Percentiles rank a stretch among this genome's conserved stretches.
Evolutionary conservation across 352 stramenopile species (phyloP).

Genomic region (Phytophthora europaea): DNA sequence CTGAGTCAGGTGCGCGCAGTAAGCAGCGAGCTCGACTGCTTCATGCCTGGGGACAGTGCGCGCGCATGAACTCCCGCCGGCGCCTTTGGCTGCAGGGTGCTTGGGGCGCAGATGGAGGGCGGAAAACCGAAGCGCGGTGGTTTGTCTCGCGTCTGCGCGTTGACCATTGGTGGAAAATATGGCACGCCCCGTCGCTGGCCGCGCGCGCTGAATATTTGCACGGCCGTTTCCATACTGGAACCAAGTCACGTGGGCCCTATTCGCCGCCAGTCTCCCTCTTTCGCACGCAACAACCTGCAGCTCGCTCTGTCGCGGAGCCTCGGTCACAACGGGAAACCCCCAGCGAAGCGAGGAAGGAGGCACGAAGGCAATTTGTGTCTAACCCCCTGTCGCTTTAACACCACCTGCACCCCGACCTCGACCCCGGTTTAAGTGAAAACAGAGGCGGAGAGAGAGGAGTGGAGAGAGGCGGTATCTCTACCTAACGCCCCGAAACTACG

Average conservation of each 20-base stretch:
- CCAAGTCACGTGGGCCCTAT: constrained; percentile 13
- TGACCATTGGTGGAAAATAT: constrained; percentile 28
- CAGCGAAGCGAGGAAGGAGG: constrained; percentile 25
- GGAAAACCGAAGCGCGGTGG: constrained; percentile 26
- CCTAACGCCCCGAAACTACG: background rate
- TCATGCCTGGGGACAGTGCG: background rate
- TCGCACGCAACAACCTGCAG: constrained; percentile 22
- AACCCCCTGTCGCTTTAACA: constrained; percentile 33
- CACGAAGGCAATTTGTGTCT: constrained; percentile 3
- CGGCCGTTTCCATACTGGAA: constrained; percentile 28
- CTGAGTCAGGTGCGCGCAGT: background rate
- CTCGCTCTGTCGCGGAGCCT: constrained; percentile 11
- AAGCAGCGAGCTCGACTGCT: background rate
- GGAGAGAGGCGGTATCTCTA: constrained; percentile 2
- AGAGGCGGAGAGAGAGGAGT: background rate
- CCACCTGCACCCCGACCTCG: background rate
- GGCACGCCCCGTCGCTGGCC: constrained; percentile 5
- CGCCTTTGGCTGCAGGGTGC: constrained; percentile 13
- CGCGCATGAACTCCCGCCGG: background rate
- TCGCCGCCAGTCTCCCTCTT: constrained; percentile 24
- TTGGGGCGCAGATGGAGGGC: constrained; percentile 28
- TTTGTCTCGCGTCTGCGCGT: constrained; percentile 20
- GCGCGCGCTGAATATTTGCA: constrained; percentile 39
- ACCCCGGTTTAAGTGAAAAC: background rate
- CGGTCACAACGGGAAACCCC: constrained; percentile 40